Percentiles rank a stretch among this genome's conserved stretches.
phyloP scores from a whole-genome alignment of 805 yeast species.

The Candida rishiriensis region DNA sequence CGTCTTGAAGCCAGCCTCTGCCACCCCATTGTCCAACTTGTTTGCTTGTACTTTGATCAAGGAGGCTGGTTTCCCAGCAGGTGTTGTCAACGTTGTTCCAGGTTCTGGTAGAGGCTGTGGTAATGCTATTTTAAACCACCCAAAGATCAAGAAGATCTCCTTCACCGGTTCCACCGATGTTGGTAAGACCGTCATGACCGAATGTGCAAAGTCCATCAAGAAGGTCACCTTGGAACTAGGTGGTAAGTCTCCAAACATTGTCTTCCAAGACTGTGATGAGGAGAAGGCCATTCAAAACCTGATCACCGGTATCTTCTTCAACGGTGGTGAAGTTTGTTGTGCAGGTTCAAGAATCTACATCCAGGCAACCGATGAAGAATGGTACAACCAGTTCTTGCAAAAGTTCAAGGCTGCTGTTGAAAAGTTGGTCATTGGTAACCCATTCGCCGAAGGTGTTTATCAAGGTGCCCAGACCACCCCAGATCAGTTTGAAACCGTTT shows the following conservation, averaged over 20 bases:
- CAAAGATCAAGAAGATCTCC: conserved; percentile 81
- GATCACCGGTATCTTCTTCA: conserved; percentile 74
- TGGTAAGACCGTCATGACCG: conserved; percentile 68
- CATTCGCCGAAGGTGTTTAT: conserved; percentile 64
- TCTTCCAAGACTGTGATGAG: conserved; percentile 71
- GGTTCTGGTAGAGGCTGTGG: conserved; percentile 89
- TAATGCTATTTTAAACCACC: conserved; percentile 71
- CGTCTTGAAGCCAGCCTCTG: conserved; percentile 86
- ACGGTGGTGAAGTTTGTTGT: conserved; percentile 92
- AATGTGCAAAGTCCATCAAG: conserved; percentile 70
- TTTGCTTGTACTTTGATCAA: conserved; percentile 63
- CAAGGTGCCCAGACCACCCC: conserved; percentile 76
- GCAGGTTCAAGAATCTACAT: conserved; percentile 88
- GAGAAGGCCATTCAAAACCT: conserved; percentile 61
- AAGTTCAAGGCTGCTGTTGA: conserved; percentile 49
- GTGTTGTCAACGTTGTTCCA: conserved; percentile 82
- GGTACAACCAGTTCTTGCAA: conserved; percentile 62
- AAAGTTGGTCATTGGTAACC: conserved; percentile 66
- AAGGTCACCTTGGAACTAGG: conserved; percentile 83
- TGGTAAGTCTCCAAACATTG: conserved; percentile 86
- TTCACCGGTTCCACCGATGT: conserved; percentile 94
- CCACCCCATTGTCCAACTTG: conserved; percentile 86
- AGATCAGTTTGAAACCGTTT: conserved; percentile 60
- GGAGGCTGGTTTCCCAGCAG: conserved; percentile 88
- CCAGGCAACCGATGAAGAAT: conserved; percentile 48